Percentiles rank a stretch among this genome's conserved stretches.
Conservation (phyloP, 1,284 basidiomycete genomes). For the Cryptococcus sp. region DNA sequence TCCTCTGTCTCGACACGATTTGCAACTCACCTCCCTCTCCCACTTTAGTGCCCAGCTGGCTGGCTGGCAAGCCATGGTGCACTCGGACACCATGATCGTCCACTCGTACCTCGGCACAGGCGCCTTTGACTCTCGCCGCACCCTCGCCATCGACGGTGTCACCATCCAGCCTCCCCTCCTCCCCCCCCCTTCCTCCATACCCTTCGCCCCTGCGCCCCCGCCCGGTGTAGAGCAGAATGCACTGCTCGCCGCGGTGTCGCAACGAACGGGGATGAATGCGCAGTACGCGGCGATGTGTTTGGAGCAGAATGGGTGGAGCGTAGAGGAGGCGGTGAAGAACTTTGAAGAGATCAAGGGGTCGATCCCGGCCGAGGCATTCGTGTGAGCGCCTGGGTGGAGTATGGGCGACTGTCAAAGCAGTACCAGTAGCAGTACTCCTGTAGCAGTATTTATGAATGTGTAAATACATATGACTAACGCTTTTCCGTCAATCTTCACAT, state of each 20-base stretch:
- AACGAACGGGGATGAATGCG: slow-evolving; percentile 69
- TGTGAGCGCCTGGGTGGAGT: background rate
- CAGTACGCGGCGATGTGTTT: slow-evolving; percentile 76
- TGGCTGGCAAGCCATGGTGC: slow-evolving; percentile 85
- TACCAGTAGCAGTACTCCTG: too few species aligned
- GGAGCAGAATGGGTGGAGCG: slow-evolving; percentile 73
- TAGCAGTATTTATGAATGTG: too few species aligned
- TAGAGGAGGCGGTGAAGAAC: slow-evolving; percentile 69
- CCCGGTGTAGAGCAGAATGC: slow-evolving; percentile 21
- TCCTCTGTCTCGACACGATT: background rate
- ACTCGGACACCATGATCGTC: slow-evolving; percentile 83
- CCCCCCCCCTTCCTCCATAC: slow-evolving; percentile 6
- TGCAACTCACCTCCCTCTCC: background rate
- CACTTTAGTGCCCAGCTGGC: slow-evolving; percentile 54
- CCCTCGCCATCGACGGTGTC: slow-evolving; percentile 41
- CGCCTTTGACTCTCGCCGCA: slow-evolving; percentile 54
- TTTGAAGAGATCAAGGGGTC: slow-evolving; percentile 60
- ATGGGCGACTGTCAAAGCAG: background rate
- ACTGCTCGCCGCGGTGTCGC: slow-evolving; percentile 60
- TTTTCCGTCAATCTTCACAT: too few species aligned
- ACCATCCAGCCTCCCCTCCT: slow-evolving; percentile 31
- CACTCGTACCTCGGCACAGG: slow-evolving; percentile 77
- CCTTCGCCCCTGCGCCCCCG: background rate
- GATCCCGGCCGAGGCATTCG: slow-evolving; percentile 33
- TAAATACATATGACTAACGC: too few species aligned